Evolutionary conservation across 2,329 filamentous ascomycete genomes (phyloP).

Genomic region (Curvularia sp.): DNA sequence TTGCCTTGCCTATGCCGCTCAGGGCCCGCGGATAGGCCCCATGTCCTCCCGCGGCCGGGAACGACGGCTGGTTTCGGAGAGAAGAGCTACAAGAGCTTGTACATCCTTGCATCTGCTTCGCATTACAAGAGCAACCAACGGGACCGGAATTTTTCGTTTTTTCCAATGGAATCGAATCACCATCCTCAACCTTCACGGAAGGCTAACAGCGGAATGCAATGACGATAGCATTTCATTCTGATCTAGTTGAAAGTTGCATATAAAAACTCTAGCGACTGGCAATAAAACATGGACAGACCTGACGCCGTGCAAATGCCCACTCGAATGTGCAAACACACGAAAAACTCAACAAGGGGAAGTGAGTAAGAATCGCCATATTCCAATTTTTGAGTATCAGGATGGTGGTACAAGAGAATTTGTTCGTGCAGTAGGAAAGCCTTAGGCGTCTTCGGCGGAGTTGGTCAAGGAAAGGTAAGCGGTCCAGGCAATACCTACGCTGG

Average conservation of each 20-base stretch:
- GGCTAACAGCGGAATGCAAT: background rate
- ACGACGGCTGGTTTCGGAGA: constrained; percentile 5
- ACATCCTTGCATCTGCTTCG: background rate
- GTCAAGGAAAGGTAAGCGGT: constrained; percentile 93
- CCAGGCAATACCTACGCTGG: constrained; percentile 95
- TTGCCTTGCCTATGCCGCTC: constrained; percentile 2
- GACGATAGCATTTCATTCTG: constrained; percentile 9
- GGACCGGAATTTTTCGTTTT: background rate
- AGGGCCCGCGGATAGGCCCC: constrained; percentile 12
- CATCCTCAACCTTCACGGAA: background rate
- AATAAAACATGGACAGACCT: constrained; percentile 17
- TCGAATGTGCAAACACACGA: constrained; percentile 32
- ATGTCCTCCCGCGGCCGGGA: constrained; percentile 36
- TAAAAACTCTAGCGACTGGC: constrained; percentile 11
- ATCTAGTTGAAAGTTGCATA: constrained; percentile 8
- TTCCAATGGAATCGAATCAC: background rate
- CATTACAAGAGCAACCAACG: background rate
- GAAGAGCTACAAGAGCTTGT: constrained; percentile 5
- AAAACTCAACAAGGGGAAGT: constrained; percentile 24
- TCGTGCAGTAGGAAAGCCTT: constrained; percentile 15
- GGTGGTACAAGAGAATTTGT: constrained; percentile 27
- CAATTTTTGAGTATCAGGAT: constrained; percentile 21
- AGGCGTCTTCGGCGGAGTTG: constrained; percentile 79
- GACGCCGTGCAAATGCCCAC: constrained; percentile 29
- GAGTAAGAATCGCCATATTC: constrained; percentile 18